Conservation (phyloP, 2,329 filamentous ascomycete species). For the Talaromyces verruculosus region DNA sequence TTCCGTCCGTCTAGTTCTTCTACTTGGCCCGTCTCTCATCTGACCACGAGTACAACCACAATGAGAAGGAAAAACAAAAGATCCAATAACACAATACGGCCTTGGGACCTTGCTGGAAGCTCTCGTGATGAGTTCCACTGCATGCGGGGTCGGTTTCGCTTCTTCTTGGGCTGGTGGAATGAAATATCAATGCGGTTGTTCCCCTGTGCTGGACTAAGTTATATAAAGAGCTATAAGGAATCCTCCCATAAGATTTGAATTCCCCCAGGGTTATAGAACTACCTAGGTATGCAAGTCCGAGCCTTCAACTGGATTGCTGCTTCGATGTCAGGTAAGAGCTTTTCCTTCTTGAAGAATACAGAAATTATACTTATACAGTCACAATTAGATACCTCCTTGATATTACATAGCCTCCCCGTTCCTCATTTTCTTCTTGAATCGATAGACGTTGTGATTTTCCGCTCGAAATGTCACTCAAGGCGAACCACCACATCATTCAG, state of each 20-base stretch:
- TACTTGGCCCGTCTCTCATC: background rate
- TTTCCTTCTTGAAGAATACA: background rate
- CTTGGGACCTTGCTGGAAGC: background rate
- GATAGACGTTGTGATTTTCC: background rate
- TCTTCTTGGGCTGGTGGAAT: background rate
- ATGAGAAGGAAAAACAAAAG: background rate
- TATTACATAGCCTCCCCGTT: background rate
- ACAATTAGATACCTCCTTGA: background rate
- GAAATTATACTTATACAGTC: background rate
- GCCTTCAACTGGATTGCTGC: background rate
- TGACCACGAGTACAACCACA: background rate
- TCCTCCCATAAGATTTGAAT: background rate
- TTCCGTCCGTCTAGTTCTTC: constrained; percentile 19
- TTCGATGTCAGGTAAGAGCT: background rate
- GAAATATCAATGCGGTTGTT: background rate
- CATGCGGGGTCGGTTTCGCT: background rate
- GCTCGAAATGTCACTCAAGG: background rate
- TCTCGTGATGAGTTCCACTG: background rate
- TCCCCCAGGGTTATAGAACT: background rate
- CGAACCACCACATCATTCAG: background rate
- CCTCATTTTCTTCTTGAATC: background rate
- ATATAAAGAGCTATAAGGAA: background rate
- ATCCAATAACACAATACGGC: background rate
- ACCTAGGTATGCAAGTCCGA: background rate
- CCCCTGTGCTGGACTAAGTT: background rate